A percentile compares a stretch with the other conserved stretches of the same genome.
Evolutionary conservation across 495 filamentous ascomycete genomes (phyloP).

Genomic region (Aspergillus nanangensis): DNA sequence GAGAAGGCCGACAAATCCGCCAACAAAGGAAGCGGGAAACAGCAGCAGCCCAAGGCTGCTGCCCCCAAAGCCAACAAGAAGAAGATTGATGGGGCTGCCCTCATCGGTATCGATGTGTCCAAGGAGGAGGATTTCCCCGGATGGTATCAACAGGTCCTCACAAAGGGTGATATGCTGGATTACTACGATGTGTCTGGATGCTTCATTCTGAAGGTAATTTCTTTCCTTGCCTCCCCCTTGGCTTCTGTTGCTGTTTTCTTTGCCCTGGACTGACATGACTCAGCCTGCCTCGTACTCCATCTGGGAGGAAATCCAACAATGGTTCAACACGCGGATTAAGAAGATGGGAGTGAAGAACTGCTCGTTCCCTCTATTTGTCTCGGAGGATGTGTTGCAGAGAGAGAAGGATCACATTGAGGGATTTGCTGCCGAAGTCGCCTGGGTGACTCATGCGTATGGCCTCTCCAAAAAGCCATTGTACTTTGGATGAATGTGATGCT

Average conservation of each 20-base stretch:
- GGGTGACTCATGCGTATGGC: constrained; percentile 91
- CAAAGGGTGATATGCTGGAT: constrained; percentile 92
- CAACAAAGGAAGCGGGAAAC: constrained; percentile 48
- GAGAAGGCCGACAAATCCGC: constrained; percentile 68
- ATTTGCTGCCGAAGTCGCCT: constrained; percentile 95
- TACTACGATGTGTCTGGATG: constrained; percentile 94
- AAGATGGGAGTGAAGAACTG: constrained; percentile 88
- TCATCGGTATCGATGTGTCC: constrained; percentile 80
- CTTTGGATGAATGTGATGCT: too few relatives aligned
- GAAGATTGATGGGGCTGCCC: constrained; percentile 54
- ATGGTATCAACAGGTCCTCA: constrained; percentile 95
- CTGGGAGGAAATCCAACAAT: constrained; percentile 88
- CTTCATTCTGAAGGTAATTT: constrained; percentile 76
- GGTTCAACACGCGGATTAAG: constrained; percentile 85
- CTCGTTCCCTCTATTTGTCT: constrained; percentile 93
- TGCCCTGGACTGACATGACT: constrained; percentile 13
- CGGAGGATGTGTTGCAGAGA: constrained; percentile 79
- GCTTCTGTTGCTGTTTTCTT: not conserved
- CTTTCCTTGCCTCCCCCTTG: too few relatives aligned
- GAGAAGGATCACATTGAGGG: constrained; percentile 98
- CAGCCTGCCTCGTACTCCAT: constrained; percentile 75
- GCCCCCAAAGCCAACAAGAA: constrained; percentile 33
- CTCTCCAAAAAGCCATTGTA: constrained; percentile 3
- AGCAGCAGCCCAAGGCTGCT: constrained; percentile 37
- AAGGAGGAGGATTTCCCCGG: constrained; percentile 85